These are phyloP conservation scores for Suillus plorans DNA, from an alignment of 768 basidiomycete genomes.

Conservation along the genomic window DNA sequence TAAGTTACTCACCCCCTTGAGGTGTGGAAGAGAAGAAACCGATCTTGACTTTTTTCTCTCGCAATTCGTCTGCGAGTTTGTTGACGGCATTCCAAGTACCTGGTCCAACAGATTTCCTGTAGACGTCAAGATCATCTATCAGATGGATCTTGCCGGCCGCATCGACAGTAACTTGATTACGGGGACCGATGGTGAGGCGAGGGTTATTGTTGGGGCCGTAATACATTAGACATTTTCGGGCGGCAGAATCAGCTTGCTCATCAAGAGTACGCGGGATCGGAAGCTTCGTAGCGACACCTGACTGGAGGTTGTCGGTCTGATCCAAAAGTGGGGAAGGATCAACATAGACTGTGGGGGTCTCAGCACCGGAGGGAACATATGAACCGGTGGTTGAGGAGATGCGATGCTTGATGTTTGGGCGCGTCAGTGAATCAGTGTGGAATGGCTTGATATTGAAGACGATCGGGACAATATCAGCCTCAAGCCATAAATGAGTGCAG, in stretches of 20 bases:
- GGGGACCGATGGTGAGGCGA: constrained; percentile 75
- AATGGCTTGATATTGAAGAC: constrained; percentile 85
- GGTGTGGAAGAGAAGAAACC: constrained; percentile 96
- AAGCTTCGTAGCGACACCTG: constrained; percentile 53
- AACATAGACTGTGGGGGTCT: constrained; percentile 71
- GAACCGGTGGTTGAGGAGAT: constrained; percentile 80
- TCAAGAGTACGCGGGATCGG: constrained; percentile 77
- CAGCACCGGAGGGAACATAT: constrained; percentile 72
- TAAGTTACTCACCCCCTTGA: constrained; percentile 68
- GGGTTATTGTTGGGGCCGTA: constrained; percentile 84
- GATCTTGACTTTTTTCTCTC: constrained; percentile 84
- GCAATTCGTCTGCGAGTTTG: constrained; percentile 81
- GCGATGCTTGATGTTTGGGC: constrained; percentile 80
- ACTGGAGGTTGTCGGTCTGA: constrained; percentile 38
- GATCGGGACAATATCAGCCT: constrained; percentile 79
- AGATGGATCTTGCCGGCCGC: constrained; percentile 85
- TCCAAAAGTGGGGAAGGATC: constrained; percentile 53
- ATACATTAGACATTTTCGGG: constrained; percentile 81
- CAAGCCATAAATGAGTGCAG: constrained; percentile 84
- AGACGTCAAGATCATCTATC: constrained; percentile 79
- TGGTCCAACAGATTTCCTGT: constrained; percentile 65
- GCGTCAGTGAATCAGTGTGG: constrained; percentile 76
- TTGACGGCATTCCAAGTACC: constrained; percentile 81
- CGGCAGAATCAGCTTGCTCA: constrained; percentile 85
- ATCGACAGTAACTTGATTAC: constrained; percentile 88